Evolutionary conservation across 75 land plant genomes (phyloP).

Genomic region (Larix kaempferi): DNA sequence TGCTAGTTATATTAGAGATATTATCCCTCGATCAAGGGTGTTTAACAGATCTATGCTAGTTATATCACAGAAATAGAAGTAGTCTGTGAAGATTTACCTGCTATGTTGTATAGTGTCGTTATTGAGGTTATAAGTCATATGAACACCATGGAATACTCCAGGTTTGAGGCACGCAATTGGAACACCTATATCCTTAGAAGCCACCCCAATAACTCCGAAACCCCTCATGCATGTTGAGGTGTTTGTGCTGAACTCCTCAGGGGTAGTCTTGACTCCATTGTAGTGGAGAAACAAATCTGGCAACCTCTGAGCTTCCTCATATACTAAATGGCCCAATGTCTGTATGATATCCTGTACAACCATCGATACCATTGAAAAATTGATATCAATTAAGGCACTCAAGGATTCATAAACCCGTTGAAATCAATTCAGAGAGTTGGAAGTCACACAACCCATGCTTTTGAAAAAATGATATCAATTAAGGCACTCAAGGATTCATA

Average conservation of each 20-base stretch:
- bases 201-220: slow-evolving; percentile 10
- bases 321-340: slow-evolving; percentile 7
- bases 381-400: background rate
- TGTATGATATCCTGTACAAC: slow-evolving; percentile 9
- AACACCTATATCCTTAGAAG: slow-evolving; percentile 14
- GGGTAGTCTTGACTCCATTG: background rate
- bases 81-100: too few relatives aligned
- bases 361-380: background rate
- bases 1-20: too few relatives aligned
- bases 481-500: background rate
- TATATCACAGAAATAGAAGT: too few relatives aligned
- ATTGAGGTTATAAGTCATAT: slow-evolving; percentile 7
- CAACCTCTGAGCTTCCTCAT: background rate
- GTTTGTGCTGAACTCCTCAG: background rate
- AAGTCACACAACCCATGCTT: too few relatives aligned
- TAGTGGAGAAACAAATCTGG: slow-evolving; percentile 2
- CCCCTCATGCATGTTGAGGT: background rate
- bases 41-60: too few relatives aligned
- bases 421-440: background rate
- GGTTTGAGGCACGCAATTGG: slow-evolving; percentile 1
- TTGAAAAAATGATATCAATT: too few relatives aligned
- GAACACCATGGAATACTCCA: slow-evolving; percentile 10
- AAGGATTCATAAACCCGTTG: background rate
- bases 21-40: too few relatives aligned
- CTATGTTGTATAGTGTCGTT: background rate